Conservation (phyloP, 148 eudicot species). For the Camellia japonica region DNA sequence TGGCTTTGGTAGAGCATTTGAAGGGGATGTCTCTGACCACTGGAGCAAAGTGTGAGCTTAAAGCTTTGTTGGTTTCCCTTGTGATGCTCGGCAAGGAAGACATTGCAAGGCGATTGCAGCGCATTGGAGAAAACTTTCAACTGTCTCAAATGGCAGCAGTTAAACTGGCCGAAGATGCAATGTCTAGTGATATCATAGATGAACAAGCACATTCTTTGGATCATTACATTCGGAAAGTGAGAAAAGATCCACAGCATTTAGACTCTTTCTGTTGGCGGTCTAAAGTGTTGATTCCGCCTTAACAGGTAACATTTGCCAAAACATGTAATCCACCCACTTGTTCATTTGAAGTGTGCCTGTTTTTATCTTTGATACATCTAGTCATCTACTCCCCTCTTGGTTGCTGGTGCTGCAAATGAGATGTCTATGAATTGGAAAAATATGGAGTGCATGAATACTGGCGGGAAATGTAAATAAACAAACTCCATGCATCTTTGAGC, state of each 20-base stretch:
- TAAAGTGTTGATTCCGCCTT: conserved; percentile 50
- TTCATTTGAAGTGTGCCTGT: neutral
- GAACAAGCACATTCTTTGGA: conserved; percentile 67
- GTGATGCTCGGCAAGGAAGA: conserved; percentile 81
- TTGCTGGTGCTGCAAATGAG: neutral
- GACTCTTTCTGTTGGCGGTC: conserved; percentile 73
- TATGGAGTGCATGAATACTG: neutral
- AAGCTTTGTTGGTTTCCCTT: conserved; percentile 63
- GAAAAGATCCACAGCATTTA: conserved; percentile 38
- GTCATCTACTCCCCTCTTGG: neutral
- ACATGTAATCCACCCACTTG: neutral
- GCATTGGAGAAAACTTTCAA: conserved; percentile 59
- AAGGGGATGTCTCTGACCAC: conserved; percentile 75
- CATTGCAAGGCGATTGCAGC: conserved; percentile 68
- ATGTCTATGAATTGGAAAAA: neutral
- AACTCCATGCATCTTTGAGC: neutral
- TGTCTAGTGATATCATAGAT: conserved; percentile 53
- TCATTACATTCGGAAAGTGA: conserved; percentile 48
- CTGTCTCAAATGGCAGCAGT: conserved; percentile 83
- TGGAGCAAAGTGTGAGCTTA: conserved; percentile 73
- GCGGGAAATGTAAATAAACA: neutral
- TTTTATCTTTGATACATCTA: neutral
- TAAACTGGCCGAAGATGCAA: conserved; percentile 67
- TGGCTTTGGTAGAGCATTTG: conserved; percentile 87
- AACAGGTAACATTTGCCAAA: conserved; percentile 30